Evolutionary conservation across 1,284 basidiomycete species (phyloP).

Genomic region (Austroboletus rostrupii): DNA sequence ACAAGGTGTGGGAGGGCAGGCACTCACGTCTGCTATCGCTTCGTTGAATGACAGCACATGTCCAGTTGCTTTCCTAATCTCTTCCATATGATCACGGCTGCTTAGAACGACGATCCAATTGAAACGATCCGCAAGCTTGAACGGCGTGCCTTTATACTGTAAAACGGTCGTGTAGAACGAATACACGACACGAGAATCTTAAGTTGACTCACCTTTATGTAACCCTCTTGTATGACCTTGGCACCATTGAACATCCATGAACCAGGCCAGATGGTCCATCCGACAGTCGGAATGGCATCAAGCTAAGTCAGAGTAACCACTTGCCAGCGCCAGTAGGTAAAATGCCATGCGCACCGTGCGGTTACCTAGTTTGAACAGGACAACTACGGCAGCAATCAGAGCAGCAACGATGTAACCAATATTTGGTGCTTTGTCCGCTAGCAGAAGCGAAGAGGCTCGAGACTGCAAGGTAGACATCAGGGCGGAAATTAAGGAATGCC

Average conservation of each 20-base stretch:
- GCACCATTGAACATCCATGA: not conserved
- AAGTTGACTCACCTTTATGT: not conserved
- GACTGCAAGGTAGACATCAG: no score
- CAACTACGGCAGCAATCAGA: no score
- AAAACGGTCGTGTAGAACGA: not conserved
- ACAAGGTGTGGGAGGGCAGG: not conserved
- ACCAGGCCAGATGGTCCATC: not conserved
- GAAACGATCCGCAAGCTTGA: not conserved
- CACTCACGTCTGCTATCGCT: conserved; percentile 33
- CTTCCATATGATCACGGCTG: not conserved
- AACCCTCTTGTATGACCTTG: not conserved
- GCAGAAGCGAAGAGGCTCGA: no score
- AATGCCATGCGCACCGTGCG: no score
- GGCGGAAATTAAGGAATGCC: no score
- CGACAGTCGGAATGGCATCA: not conserved
- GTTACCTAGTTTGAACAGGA: no score
- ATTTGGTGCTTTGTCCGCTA: no score
- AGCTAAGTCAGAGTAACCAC: not conserved
- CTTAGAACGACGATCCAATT: not conserved
- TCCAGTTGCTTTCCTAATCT: not conserved
- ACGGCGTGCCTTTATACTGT: not conserved
- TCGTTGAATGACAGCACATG: conserved; percentile 27
- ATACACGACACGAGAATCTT: not conserved
- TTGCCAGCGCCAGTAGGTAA: no score
- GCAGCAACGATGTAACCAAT: no score